phyloP scores from a whole-genome alignment of 257 asterid genomes.

The Solanum commersonii region DNA sequence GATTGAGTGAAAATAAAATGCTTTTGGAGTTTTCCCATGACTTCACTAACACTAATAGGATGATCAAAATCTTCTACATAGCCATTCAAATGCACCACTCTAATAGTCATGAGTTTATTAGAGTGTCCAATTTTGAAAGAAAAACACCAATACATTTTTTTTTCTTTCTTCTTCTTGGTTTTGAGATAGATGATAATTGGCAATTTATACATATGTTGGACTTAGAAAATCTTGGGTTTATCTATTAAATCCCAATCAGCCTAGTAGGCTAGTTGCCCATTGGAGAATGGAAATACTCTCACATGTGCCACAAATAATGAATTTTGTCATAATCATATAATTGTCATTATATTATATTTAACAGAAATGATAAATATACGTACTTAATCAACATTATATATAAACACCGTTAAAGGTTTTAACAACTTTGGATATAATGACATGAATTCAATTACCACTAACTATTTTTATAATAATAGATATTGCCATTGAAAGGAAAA shows the following conservation, averaged over 20 bases:
- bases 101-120: slow-evolving; percentile 9
- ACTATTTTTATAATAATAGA: too few relatives aligned
- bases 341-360: too few relatives aligned
- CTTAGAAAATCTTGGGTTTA: background rate
- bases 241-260: background rate
- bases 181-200: background rate
- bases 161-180: background rate
- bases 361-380: too few relatives aligned
- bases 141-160: background rate
- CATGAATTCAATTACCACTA: too few relatives aligned
- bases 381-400: too few relatives aligned
- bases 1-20: slow-evolving; percentile 36
- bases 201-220: background rate
- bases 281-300: background rate
- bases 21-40: slow-evolving; percentile 16
- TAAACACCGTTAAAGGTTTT: too few relatives aligned
- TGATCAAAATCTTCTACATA: slow-evolving; percentile 25
- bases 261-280: background rate
- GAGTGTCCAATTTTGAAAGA: slow-evolving; percentile 8
- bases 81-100: slow-evolving; percentile 37
- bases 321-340: too few relatives aligned
- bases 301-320: background rate
- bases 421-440: too few relatives aligned
- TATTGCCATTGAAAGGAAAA: background rate
- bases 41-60: slow-evolving; percentile 37